Evolutionary conservation across 73 alveolate species (phyloP), one percentile per base, ranked within the genome.

Genomic region (Blepharisma japonicum): DNA sequence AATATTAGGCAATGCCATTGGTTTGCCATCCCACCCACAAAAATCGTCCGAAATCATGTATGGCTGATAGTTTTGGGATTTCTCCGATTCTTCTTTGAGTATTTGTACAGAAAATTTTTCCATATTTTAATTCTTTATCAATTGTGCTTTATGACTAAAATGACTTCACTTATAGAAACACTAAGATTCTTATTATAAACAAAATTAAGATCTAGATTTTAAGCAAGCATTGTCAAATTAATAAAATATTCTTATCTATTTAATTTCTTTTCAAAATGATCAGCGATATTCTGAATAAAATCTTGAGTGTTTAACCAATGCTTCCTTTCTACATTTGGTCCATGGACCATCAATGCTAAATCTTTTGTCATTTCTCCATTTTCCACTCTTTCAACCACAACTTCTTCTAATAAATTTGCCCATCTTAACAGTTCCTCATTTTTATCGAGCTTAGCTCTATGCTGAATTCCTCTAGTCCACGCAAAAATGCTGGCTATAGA

Each of bases 401-500:
- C 68, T 6, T 76, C 80, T 79, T 92, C 98, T 18, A 92, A 84
- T 6, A 82, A 50, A n/a, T 82, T 47, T 47, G 89, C 32, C 77
- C 49, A 87, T 14, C 25, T 71, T 21, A 9, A 18, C 1, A 87
- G 81, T 6, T 21, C 82, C 23, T 27, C 77, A 68, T 89, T 91
- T 6, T 80, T 55, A 80, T 91, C 97, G 45, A 89, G 79, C 54
- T 83, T 66, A 11, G 91, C 97, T 86, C 97, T 85, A 78, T 91
- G 84, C 48, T 56, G 51, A 68, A 91, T 82, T 45, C 95, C 97
- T 86, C 95, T 85, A 23, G 94, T 91, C 95, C 97, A 91, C 53
- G 97, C 97, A 77, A 77, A 91, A 21, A 91, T 91, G 47, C 91
- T 77, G 21, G 97, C 97, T 71, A 91, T 87, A 0, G 97, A 86